phyloP scores from a whole-genome alignment of 2,329 filamentous ascomycete genomes.

The Cordyceps fumosorosea region DNA sequence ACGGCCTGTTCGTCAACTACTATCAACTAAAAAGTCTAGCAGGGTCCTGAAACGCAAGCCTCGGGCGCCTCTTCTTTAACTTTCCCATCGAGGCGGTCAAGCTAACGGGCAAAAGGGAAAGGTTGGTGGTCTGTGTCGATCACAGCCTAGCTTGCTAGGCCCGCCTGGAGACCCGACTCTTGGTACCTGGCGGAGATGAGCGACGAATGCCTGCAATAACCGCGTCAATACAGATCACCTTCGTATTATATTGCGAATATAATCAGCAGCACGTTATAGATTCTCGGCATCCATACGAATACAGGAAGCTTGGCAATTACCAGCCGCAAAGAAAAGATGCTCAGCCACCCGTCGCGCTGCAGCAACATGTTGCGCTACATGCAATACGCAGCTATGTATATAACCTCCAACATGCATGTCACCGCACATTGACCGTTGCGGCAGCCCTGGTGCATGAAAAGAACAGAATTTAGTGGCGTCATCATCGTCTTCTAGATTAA shows the following conservation, averaged over 20 bases:
- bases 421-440: not conserved
- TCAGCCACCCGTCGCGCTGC: too few species aligned
- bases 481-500: not conserved
- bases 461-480: not conserved
- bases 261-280: too few species aligned
- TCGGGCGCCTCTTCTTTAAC: not conserved
- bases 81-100: not conserved
- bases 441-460: not conserved
- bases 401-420: not conserved
- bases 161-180: not conserved
- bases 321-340: too few species aligned
- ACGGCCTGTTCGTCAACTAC: not conserved
- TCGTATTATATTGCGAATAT: too few species aligned
- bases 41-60: slow-evolving; percentile 10
- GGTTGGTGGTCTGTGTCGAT: not conserved
- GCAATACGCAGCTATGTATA: not conserved
- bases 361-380: not conserved
- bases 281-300: too few species aligned
- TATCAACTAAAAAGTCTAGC: not conserved
- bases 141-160: not conserved
- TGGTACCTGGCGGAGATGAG: slow-evolving; percentile 6
- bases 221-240: too few species aligned
- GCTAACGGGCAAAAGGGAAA: not conserved
- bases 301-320: too few species aligned
- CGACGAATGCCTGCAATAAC: not conserved